Evolutionary conservation across 495 filamentous ascomycete species (phyloP), one percentile per base, ranked within the genome.

Genomic region (Xylaria scruposa): DNA sequence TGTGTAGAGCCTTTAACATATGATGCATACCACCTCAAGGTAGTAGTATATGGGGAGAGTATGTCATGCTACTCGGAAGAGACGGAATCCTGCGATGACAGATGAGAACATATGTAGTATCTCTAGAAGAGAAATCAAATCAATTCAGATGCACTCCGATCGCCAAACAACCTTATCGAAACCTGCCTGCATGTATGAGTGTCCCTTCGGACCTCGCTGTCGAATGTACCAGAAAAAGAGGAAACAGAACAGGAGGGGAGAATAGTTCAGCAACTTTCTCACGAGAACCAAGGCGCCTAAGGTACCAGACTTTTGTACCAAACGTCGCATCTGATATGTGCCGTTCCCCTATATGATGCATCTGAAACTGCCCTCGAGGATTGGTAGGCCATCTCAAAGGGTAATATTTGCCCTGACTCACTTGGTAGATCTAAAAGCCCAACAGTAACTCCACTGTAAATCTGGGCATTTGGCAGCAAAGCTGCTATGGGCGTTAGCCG

Each of bases 81-180:
- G 61, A 33, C 42, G 54, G 44, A 19, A 60, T 21, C 33, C 31
- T 49, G 54, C 19, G 31, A 44, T n/a, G 26, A 49, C 42, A 60
- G 40, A 40, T 36, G 59, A 53, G 26, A 56, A 38, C 40, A 70
- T 17, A 19, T 53, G 59, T 61, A 61, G 56, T 54, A 60, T 59
- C 70, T 71, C 70, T 70, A 40, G 62, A 72, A 73, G 74, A 79
- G 75, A 78, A 73, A 76, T 77, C 74, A 79, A 80, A 76, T 82
- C 77, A 79, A 80, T 83, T 84, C 75, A 79, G 81, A 80, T 83
- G 82, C 81, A 81, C 81, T 83, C 79, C 78, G 75, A 77, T 80
- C 79, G 75, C 76, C 79, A 77, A 80, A 81, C 80, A 80, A 79
- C 78, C 82, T 78, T 83, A 81, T 84, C 78, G 78, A 82, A 83